Conservation (phyloP, 1,284 basidiomycete genomes). For the Gymnopus androsaceus region DNA sequence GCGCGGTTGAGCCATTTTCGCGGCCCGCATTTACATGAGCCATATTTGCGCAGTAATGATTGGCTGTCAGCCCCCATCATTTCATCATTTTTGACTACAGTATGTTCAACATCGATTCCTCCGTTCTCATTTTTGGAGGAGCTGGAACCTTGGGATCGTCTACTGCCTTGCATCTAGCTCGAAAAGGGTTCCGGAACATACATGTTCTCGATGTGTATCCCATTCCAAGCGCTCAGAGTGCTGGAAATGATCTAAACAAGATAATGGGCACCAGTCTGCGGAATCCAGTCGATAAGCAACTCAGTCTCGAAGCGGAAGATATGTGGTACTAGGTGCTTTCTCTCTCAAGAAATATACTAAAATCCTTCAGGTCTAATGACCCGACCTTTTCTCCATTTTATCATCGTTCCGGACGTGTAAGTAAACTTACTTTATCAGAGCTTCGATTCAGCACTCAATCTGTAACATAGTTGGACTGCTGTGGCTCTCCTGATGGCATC, state of each 20-base stretch:
- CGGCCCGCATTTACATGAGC: background rate
- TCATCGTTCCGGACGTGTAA: conserved; percentile 13
- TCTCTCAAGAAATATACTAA: background rate
- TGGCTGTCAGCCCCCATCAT: background rate
- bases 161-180: conserved; percentile 13
- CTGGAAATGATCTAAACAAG: conserved; percentile 19
- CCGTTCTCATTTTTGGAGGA: conserved; percentile 15
- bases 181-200: conserved; percentile 16
- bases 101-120: background rate
- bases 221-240: conserved; percentile 16
- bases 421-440: background rate
- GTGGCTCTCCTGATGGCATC: conserved; percentile 6
- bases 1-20: background rate
- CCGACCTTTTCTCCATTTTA: conserved; percentile 13
- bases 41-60: conserved; percentile 5
- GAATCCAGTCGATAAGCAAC: conserved; percentile 12
- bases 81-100: too few species aligned
- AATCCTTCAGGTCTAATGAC: conserved; percentile 8
- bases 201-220: conserved; percentile 16
- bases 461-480: conserved; percentile 12
- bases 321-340: background rate
- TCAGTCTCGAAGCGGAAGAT: conserved; percentile 11
- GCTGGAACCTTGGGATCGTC: conserved; percentile 15
- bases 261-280: conserved; percentile 15
- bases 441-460: background rate